phyloP scores from a whole-genome alignment of 2,329 filamentous ascomycete genomes.

The Hirsutella thompsonii region DNA sequence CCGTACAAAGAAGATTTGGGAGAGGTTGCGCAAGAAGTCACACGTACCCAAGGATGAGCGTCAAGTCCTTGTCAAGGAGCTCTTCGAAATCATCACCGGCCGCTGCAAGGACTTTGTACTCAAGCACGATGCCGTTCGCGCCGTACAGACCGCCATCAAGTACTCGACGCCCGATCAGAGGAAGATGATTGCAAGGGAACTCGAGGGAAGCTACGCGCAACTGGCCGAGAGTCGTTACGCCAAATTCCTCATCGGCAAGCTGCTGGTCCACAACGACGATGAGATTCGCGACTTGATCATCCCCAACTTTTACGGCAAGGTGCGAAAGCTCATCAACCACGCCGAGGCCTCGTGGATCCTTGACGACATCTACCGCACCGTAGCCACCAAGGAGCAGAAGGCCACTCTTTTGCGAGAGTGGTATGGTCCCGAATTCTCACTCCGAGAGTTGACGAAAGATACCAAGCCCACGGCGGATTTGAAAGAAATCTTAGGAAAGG shows the following conservation, averaged over 20 bases:
- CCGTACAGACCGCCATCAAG: slow-evolving; percentile 93
- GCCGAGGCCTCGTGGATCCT: slow-evolving; percentile 95
- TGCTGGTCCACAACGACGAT: slow-evolving; percentile 81
- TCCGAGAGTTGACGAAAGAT: slow-evolving; percentile 51
- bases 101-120: slow-evolving; percentile 91
- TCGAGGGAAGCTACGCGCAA: slow-evolving; percentile 71
- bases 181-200: slow-evolving; percentile 73
- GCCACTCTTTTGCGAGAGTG: slow-evolving; percentile 78
- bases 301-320: slow-evolving; percentile 87
- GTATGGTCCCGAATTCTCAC: slow-evolving; percentile 87
- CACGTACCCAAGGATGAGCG: slow-evolving; percentile 85
- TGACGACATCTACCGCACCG: slow-evolving; percentile 87
- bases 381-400: slow-evolving; percentile 79
- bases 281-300: slow-evolving; percentile 83
- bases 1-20: slow-evolving; percentile 94
- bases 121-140: slow-evolving; percentile 95
- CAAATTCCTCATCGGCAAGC: slow-evolving; percentile 93
- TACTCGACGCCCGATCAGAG: slow-evolving; percentile 79
- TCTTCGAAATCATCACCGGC: slow-evolving; percentile 84
- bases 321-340: slow-evolving; percentile 89
- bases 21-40: slow-evolving; percentile 81
- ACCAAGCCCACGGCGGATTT: slow-evolving; percentile 54
- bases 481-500: slow-evolving; percentile 56
- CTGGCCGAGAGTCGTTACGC: slow-evolving; percentile 92
- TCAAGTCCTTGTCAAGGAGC: slow-evolving; percentile 72